These are phyloP conservation scores for Salix udensis DNA, from an alignment of 345 rosid species.

Conservation along the genomic window DNA sequence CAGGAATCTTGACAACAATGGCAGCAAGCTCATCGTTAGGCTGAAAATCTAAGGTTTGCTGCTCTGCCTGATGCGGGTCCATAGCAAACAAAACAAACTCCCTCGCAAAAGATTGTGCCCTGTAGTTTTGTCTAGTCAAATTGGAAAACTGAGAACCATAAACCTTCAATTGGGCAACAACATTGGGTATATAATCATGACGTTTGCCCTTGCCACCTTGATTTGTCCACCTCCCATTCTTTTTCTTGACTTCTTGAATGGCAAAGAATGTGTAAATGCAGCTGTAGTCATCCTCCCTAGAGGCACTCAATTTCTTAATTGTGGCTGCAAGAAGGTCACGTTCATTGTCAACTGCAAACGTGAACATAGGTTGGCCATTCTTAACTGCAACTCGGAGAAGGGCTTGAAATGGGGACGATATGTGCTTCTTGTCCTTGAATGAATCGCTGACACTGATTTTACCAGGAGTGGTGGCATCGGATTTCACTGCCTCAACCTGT, in stretches of 20 bases:
- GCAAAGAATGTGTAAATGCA: slow-evolving; percentile 72
- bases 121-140: slow-evolving; percentile 19
- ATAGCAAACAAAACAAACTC: slow-evolving; percentile 70
- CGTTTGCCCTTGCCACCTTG: slow-evolving; percentile 58
- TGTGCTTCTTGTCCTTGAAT: slow-evolving; percentile 29
- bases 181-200: slow-evolving; percentile 59
- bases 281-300: slow-evolving; percentile 45
- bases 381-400: slow-evolving; percentile 73
- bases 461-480: slow-evolving; percentile 34
- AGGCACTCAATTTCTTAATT: slow-evolving; percentile 30
- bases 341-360: slow-evolving; percentile 81
- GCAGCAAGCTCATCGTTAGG: slow-evolving; percentile 85
- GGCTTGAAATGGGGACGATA: slow-evolving; percentile 59
- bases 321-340: slow-evolving; percentile 77
- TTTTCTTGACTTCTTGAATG: slow-evolving; percentile 68
- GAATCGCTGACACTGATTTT: slow-evolving; percentile 34
- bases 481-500: slow-evolving; percentile 40
- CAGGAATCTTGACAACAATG: slow-evolving; percentile 61
- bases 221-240: slow-evolving; percentile 69
- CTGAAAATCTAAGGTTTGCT: slow-evolving; percentile 42
- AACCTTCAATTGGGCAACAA: slow-evolving; percentile 79
- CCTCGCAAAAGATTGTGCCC: slow-evolving; percentile 37
- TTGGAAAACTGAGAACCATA: slow-evolving; percentile 41
- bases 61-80: slow-evolving; percentile 41
- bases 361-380: slow-evolving; percentile 78